phyloP scores from a whole-genome alignment of 2,329 filamentous ascomycete species.

The Claviceps sorghi region DNA sequence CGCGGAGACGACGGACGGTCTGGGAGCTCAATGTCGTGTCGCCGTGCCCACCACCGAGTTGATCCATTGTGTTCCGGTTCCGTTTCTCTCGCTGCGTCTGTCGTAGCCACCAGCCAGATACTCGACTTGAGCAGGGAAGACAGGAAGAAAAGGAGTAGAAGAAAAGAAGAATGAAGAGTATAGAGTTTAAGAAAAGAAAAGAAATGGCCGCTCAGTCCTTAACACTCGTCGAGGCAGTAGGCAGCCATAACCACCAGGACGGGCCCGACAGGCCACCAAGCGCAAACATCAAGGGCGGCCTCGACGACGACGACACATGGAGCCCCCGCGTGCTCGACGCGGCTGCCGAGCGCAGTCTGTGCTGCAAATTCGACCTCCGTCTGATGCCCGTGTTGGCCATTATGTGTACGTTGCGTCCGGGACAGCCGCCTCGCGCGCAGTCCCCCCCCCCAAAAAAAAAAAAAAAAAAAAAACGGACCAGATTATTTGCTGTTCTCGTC shows the following conservation, averaged over 20 bases:
- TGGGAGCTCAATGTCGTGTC: too few species aligned
- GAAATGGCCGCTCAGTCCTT: conserved; percentile 3
- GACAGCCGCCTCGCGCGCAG: background rate
- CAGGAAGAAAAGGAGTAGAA: too few species aligned
- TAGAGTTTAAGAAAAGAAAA: too few species aligned
- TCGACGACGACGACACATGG: conserved; percentile 6
- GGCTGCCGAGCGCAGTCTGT: conserved; percentile 34
- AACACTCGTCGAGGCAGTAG: conserved; percentile 3
- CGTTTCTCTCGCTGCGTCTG: too few species aligned
- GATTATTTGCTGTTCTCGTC: background rate
- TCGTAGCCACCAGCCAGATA: too few species aligned
- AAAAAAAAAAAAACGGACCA: background rate
- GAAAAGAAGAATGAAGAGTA: too few species aligned
- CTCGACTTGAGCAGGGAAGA: too few species aligned
- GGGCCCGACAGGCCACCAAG: too few species aligned
- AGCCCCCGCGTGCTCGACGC: conserved; percentile 20
- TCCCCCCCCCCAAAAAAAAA: too few species aligned
- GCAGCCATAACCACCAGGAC: conserved; percentile 7
- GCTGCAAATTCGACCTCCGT: conserved; percentile 40
- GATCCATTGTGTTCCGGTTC: too few species aligned
- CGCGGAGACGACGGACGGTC: too few species aligned
- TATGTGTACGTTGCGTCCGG: conserved; percentile 28
- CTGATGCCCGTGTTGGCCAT: conserved; percentile 38
- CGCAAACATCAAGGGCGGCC: conserved; percentile 4
- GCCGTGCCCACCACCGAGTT: too few species aligned